A percentile compares a stretch with the other conserved stretches of the same genome.
Conservation (phyloP, 768 basidiomycete genomes). For the Daedalea quercina region DNA sequence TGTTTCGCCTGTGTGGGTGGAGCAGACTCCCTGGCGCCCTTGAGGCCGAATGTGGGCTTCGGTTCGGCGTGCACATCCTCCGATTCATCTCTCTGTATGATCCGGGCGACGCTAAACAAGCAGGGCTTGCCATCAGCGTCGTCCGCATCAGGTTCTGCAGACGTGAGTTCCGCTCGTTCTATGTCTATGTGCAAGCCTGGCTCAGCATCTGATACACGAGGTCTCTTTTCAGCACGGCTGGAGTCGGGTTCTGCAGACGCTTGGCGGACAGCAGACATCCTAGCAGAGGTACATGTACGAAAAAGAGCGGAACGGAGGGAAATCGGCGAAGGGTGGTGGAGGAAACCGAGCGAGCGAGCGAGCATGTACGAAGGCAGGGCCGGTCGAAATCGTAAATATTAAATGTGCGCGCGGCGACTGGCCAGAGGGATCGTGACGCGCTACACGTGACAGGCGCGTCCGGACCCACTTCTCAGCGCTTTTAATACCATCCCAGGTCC, state of each 20-base stretch:
- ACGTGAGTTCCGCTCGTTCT: too few relatives aligned
- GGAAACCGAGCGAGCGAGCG: neutral
- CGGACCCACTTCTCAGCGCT: neutral
- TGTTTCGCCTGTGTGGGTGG: too few relatives aligned
- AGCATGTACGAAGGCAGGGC: slow-evolving; percentile 6
- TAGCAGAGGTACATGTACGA: neutral
- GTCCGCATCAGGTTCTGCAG: too few relatives aligned
- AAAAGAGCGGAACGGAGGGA: neutral
- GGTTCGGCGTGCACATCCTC: too few relatives aligned
- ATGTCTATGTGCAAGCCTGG: neutral
- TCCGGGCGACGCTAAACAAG: too few relatives aligned
- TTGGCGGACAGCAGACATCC: slow-evolving; percentile 3
- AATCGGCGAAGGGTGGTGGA: neutral
- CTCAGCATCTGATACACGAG: slow-evolving; percentile 17
- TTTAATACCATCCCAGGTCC: neutral
- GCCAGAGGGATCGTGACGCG: slow-evolving; percentile 1
- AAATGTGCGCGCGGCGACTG: neutral
- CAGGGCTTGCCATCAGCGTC: too few relatives aligned
- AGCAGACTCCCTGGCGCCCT: too few relatives aligned
- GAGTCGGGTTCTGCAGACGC: slow-evolving; percentile 4
- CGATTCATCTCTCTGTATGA: too few relatives aligned
- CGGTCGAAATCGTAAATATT: neutral
- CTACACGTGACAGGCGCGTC: slow-evolving; percentile 10
- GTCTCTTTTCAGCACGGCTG: slow-evolving; percentile 23
- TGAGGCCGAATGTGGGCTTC: too few relatives aligned